These are phyloP conservation scores for Yarrowia porcina DNA, from an alignment of 805 yeast genomes.

Conservation along the genomic window DNA sequence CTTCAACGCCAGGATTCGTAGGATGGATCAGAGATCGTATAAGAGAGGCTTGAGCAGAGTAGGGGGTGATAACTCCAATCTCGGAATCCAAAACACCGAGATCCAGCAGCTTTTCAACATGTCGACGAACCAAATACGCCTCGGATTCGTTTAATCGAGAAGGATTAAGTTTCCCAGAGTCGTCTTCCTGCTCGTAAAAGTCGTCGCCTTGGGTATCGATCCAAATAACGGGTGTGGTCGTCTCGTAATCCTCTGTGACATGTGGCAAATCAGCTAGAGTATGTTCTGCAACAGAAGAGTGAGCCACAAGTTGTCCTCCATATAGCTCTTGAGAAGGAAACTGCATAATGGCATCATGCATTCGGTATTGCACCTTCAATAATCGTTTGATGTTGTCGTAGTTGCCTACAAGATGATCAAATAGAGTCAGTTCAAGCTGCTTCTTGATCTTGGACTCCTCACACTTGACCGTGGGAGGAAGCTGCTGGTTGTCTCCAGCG, in stretches of 20 bases:
- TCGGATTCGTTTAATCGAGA: slow-evolving; percentile 82
- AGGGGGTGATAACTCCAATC: slow-evolving; percentile 89
- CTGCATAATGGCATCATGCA: slow-evolving; percentile 74
- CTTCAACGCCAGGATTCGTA: slow-evolving; percentile 53
- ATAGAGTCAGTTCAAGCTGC: slow-evolving; percentile 61
- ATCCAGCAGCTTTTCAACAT: slow-evolving; percentile 50
- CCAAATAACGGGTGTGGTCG: slow-evolving; percentile 64
- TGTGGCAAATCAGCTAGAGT: slow-evolving; percentile 54
- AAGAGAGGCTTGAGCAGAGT: slow-evolving; percentile 76
- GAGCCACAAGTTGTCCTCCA: slow-evolving; percentile 60
- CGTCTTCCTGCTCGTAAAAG: slow-evolving; percentile 56
- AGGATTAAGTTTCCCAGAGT: slow-evolving; percentile 34
- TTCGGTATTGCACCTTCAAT: slow-evolving; percentile 78
- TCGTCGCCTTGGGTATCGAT: slow-evolving; percentile 92
- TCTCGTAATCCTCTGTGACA: slow-evolving; percentile 51
- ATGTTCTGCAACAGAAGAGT: slow-evolving; percentile 51
- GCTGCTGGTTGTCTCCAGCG: slow-evolving; percentile 91
- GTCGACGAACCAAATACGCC: slow-evolving; percentile 55
- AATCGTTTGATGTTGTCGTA: slow-evolving; percentile 48
- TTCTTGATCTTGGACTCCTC: slow-evolving; percentile 44
- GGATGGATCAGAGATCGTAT: slow-evolving; percentile 48
- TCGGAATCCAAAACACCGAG: slow-evolving; percentile 52
- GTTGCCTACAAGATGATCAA: slow-evolving; percentile 68
- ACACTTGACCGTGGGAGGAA: slow-evolving; percentile 81
- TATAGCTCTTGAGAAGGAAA: slow-evolving; percentile 73